phyloP scores from a whole-genome alignment of 2,329 filamentous ascomycete genomes.

The Drechslerella stenobrocha region DNA sequence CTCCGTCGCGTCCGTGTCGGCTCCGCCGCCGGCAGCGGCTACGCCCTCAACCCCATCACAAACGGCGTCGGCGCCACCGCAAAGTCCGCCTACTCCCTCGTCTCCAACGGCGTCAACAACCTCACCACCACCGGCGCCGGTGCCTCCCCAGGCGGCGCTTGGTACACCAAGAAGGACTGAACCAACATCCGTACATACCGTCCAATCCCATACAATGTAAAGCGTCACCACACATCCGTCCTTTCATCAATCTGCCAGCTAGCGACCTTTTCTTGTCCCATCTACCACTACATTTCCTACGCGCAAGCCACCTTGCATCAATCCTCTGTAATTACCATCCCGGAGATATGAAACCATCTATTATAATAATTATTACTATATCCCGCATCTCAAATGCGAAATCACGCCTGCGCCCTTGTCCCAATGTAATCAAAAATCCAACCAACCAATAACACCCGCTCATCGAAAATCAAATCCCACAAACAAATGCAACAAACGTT shows the following conservation, averaged over 20 bases:
- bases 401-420: not conserved
- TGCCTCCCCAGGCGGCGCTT: conserved; percentile 18
- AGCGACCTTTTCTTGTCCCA: no score
- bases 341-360: no score
- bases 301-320: no score
- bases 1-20: conserved; percentile 35
- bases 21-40: conserved; percentile 29
- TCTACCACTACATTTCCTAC: no score
- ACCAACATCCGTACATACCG: not conserved
- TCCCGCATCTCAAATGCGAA: not conserved
- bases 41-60: conserved; percentile 15
- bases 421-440: not conserved
- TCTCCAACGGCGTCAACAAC: conserved; percentile 15
- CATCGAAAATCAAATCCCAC: conserved; percentile 8
- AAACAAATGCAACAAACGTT: conserved; percentile 1
- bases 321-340: no score
- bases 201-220: not conserved
- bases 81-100: conserved; percentile 3
- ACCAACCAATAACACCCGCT: conserved; percentile 35
- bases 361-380: not conserved
- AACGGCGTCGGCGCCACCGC: conserved; percentile 3
- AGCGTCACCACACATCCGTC: no score
- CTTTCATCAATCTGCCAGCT: no score
- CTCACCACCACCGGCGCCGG: not conserved
- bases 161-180: conserved; percentile 48